Base-by-base conservation (phyloP, 228 moss, liverwort and hornwort genomes). In the Sphagnum magellanicum region DNA sequence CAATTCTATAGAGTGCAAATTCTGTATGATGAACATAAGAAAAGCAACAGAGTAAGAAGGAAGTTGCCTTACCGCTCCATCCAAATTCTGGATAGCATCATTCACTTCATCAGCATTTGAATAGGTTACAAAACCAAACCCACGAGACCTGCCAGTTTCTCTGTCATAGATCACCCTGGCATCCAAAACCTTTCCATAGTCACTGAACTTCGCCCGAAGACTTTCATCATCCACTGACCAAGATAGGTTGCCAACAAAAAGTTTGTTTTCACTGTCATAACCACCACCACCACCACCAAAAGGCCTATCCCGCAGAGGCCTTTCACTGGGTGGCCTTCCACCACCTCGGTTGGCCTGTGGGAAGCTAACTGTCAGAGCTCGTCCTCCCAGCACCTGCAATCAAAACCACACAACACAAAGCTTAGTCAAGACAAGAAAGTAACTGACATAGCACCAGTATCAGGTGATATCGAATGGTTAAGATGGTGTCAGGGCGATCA, bases 81-180 rank as follows among this genome's bases (percentile, higher is more conserved):
- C 70, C 51, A 70, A 61, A 47, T 61, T 70, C 50, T 61, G 51
- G 6, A 70, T 62, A 6, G 70, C 70, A 50, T 70, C 70, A 12
- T 61, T 61, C 7, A 70, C 70, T 16, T 73, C 69, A 1, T n/a
- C 14, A 4, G 79, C 72, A 46, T 76, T 78, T 0, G 81, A 76
- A 65, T 84, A 70, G 6, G 91, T 91, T n/a, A 91, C 95, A 5
- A 96, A 96, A 1, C 95, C 95, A 57, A 91, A 96, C 0, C 92
- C 95, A 16, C 78, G 83, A 0, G 95, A 96, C 53, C 74, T 83
- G 1, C 95, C 91, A 4, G 83, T 72, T 0, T 80, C 81, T 52
- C 84, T 78, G 60, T 96, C 95, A 0, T 71, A 78, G 5, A 96
- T 85, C 52, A 96, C 78, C 82, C 82, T 89, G 4, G 91, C 90